phyloP scores from a whole-genome alignment of 2,329 filamentous ascomycete genomes.

The Verticillium longisporum region DNA sequence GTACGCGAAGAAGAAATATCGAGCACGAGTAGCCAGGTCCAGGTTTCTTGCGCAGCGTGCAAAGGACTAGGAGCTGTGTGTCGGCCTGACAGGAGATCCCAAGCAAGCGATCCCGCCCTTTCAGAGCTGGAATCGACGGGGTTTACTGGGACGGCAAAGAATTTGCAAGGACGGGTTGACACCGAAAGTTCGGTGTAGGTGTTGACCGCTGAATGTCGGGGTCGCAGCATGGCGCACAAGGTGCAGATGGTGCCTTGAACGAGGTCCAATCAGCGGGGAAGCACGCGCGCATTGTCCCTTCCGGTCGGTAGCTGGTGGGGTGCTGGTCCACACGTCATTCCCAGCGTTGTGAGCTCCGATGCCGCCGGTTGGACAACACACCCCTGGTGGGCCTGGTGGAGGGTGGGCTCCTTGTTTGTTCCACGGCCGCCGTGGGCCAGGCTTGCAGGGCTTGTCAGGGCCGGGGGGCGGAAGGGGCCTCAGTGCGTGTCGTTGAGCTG shows the following conservation, averaged over 20 bases:
- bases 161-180: background rate
- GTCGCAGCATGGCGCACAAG: background rate
- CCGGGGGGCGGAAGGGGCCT: too few species aligned
- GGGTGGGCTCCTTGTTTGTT: background rate
- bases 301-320: constrained; percentile 1
- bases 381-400: background rate
- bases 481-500: background rate
- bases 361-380: background rate
- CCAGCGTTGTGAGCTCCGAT: background rate
- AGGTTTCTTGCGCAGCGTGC: background rate
- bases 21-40: background rate
- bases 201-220: background rate
- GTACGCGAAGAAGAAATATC: constrained; percentile 2
- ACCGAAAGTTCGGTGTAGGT: constrained; percentile 1
- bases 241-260: constrained; percentile 1
- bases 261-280: constrained; percentile 2
- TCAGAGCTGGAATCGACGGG: background rate
- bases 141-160: background rate
- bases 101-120: constrained; percentile 1
- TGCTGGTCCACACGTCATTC: background rate
- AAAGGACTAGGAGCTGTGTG: constrained; percentile 8
- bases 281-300: background rate
- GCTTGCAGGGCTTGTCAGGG: background rate
- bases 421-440: background rate
- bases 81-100: constrained; percentile 11